Percentiles rank a stretch among this genome's conserved stretches.
These are phyloP conservation scores for Thalassia testudinum DNA, from an alignment of 116 monocot species.

Conservation along the genomic window DNA sequence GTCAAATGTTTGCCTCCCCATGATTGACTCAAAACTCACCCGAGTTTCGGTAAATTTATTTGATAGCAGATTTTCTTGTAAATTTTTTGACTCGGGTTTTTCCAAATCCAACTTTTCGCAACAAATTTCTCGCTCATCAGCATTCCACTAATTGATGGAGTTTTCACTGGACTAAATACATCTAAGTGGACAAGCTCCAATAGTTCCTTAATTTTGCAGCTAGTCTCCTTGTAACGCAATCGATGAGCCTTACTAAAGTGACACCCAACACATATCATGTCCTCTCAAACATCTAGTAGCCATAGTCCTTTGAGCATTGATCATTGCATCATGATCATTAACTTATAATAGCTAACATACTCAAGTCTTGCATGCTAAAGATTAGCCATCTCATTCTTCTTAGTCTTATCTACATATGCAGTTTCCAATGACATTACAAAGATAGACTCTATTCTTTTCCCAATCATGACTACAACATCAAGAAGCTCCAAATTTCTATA, in stretches of 20 bases:
- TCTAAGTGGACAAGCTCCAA: conserved; percentile 8
- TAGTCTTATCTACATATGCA: conserved; percentile 6
- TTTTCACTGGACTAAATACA: not conserved
- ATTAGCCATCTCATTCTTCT: conserved; percentile 1
- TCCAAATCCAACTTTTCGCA: too few relatives aligned
- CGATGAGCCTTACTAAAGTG: conserved; percentile 11
- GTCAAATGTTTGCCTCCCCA: too few relatives aligned
- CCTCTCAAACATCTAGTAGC: not conserved
- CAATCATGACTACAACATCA: not conserved
- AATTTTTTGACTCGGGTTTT: too few relatives aligned
- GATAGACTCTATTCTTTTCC: conserved; percentile 3
- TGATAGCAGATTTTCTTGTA: too few relatives aligned
- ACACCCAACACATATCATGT: conserved; percentile 4
- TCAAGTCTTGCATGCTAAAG: conserved; percentile 7
- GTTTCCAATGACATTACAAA: conserved; percentile 7
- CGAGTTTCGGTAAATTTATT: too few relatives aligned
- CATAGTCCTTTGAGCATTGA: conserved; percentile 1
- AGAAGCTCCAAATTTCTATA: not conserved
- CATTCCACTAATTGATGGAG: too few relatives aligned
- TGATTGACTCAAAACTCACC: too few relatives aligned
- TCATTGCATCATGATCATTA: not conserved
- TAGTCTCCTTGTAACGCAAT: conserved; percentile 4
- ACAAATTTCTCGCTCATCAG: too few relatives aligned
- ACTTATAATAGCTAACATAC: conserved; percentile 5
- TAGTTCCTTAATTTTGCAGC: not conserved